Percentiles rank a stretch among this genome's conserved stretches.
These are phyloP conservation scores for Falciphora oryzae DNA, from an alignment of 2,329 filamentous ascomycete species.

Conservation along the genomic window DNA sequence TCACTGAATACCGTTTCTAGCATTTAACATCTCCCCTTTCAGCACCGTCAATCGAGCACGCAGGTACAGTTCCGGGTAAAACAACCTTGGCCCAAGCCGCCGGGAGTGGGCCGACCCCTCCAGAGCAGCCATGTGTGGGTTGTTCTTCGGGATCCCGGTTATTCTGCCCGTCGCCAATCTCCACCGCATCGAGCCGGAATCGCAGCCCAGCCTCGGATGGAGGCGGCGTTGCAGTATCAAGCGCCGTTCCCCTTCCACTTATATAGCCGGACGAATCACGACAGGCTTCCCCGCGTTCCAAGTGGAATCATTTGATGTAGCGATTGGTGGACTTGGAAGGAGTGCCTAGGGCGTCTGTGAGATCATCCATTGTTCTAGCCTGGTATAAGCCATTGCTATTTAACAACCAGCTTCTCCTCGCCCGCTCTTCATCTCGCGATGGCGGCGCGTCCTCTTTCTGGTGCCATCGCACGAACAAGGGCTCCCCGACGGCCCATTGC, in stretches of 20 bases:
- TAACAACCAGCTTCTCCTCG: not conserved
- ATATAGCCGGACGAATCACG: not conserved
- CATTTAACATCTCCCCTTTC: no score
- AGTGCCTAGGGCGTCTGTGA: not conserved
- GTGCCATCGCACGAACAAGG: not conserved
- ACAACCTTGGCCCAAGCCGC: no score
- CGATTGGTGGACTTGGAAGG: not conserved
- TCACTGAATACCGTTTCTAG: no score
- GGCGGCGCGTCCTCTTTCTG: not conserved
- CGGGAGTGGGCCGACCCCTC: no score
- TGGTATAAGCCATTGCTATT: not conserved
- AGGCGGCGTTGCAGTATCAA: not conserved
- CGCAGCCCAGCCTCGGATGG: not conserved
- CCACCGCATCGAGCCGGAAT: not conserved
- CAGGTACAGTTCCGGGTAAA: no score
- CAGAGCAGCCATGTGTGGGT: no score
- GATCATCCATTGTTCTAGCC: not conserved
- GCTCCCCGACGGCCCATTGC: not conserved
- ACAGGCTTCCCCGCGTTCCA: not conserved
- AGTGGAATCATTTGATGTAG: not conserved
- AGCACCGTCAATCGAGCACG: no score
- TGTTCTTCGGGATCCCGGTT: no score
- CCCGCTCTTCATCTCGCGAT: not conserved
- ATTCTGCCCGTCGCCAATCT: not conserved
- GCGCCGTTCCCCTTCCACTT: not conserved